phyloP scores from a whole-genome alignment of 2,329 filamentous ascomycete genomes.

The Cadophora gregata region DNA sequence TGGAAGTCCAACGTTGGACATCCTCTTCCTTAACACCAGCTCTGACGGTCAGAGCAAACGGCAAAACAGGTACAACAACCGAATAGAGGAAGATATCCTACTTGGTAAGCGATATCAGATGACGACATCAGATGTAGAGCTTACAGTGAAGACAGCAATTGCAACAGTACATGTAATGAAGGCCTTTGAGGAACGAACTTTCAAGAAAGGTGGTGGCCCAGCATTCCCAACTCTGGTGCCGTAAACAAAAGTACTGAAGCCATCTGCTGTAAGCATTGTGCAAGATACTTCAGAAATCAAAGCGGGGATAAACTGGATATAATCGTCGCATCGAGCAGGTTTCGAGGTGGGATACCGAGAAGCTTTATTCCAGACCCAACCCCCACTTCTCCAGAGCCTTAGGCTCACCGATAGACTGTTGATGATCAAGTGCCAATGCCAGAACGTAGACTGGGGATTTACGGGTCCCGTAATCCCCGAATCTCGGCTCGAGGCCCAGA shows the following conservation, averaged over 20 bases:
- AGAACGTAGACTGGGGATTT: neutral
- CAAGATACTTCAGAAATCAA: neutral
- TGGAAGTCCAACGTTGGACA: conserved; percentile 73
- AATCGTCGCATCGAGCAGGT: too few relatives aligned
- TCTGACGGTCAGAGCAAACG: conserved; percentile 65
- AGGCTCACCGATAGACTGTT: conserved; percentile 10
- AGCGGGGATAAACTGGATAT: neutral
- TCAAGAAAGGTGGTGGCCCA: conserved; percentile 34
- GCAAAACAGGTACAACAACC: conserved; percentile 72
- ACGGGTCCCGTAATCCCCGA: conserved; percentile 9
- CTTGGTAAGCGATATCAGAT: neutral
- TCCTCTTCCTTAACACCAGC: conserved; percentile 55
- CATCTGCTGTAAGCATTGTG: conserved; percentile 35
- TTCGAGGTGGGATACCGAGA: neutral
- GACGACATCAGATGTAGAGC: neutral
- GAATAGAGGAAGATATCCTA: conserved; percentile 66
- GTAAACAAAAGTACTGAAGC: conserved; percentile 37
- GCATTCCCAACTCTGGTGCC: conserved; percentile 36
- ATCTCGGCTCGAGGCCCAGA: neutral
- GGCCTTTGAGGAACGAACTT: conserved; percentile 37
- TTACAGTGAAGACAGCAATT: conserved; percentile 39
- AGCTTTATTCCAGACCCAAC: neutral
- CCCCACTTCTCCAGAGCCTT: conserved; percentile 4
- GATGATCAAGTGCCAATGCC: conserved; percentile 3
- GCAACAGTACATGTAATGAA: conserved; percentile 39